Evolutionary conservation across 139 green algal genomes (phyloP).

Genomic region (Trebouxia sp.): DNA sequence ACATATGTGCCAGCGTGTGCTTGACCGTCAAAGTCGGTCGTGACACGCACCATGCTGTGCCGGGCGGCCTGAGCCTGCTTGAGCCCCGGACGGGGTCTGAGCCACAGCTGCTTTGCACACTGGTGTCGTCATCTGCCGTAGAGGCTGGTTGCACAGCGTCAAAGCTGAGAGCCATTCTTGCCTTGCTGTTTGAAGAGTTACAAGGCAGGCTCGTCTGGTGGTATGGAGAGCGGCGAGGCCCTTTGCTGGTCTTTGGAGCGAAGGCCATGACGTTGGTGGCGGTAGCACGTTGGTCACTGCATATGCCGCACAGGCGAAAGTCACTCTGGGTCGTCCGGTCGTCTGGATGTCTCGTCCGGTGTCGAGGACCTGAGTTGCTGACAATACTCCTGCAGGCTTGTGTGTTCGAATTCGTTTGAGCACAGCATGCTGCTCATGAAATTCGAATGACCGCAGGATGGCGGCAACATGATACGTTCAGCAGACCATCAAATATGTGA

Average conservation of each 20-base stretch:
- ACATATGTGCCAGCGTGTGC: background rate
- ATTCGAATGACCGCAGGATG: background rate
- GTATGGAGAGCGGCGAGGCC: background rate
- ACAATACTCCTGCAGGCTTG: no score
- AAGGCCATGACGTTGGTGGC: background rate
- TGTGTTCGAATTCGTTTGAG: no score
- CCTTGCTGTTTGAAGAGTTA: background rate
- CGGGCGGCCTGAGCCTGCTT: background rate
- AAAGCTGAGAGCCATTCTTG: conserved; percentile 3
- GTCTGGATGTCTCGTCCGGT: no score
- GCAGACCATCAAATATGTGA: no score
- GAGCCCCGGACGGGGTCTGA: background rate
- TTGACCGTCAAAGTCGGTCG: no score
- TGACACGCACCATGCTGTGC: background rate
- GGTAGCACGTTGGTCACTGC: no score
- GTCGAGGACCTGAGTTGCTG: no score
- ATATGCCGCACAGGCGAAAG: no score
- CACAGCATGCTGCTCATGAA: background rate
- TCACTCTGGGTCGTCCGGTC: no score
- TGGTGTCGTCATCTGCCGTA: background rate
- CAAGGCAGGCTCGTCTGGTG: background rate
- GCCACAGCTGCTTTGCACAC: background rate
- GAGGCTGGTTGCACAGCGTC: background rate
- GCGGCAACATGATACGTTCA: background rate
- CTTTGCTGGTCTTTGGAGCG: background rate